Conservation (phyloP, 306 rosid genomes). For the Castanea mollissima region DNA sequence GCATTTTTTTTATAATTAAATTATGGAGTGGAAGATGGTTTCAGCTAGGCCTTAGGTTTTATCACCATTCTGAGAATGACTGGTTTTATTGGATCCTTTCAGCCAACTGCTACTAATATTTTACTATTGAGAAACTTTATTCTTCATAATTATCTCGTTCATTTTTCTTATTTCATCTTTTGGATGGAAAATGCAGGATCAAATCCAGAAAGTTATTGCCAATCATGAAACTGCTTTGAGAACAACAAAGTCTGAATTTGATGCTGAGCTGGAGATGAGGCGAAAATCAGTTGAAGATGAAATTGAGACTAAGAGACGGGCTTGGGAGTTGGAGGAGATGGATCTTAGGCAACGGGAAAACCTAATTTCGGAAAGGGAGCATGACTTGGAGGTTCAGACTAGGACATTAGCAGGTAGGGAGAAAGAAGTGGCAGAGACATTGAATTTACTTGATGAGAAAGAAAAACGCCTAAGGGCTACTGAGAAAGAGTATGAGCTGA, state of each 20-base stretch:
- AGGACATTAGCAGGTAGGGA: conserved; percentile 62
- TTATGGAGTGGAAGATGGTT: background rate
- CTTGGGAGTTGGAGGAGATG: conserved; percentile 97
- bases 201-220: conserved; percentile 56
- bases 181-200: conserved; percentile 54
- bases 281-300: conserved; percentile 69
- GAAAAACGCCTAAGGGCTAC: conserved; percentile 48
- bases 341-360: conserved; percentile 81
- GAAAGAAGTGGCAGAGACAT: conserved; percentile 66
- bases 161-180: conserved; percentile 3
- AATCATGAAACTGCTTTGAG: conserved; percentile 60
- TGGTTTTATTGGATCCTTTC: background rate
- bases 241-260: conserved; percentile 60
- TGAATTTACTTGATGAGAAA: conserved; percentile 54
- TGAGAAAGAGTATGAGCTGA: conserved; percentile 64
- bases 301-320: conserved; percentile 76
- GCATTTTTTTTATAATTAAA: background rate
- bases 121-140: background rate
- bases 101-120: background rate
- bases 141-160: background rate
- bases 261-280: conserved; percentile 63
- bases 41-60: background rate
- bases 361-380: conserved; percentile 64
- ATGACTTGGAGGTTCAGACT: conserved; percentile 68
- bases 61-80: conserved; percentile 5